These are phyloP conservation scores for Pythium sp. DNA, from an alignment of 352 stramenopile species.

Conservation along the genomic window DNA sequence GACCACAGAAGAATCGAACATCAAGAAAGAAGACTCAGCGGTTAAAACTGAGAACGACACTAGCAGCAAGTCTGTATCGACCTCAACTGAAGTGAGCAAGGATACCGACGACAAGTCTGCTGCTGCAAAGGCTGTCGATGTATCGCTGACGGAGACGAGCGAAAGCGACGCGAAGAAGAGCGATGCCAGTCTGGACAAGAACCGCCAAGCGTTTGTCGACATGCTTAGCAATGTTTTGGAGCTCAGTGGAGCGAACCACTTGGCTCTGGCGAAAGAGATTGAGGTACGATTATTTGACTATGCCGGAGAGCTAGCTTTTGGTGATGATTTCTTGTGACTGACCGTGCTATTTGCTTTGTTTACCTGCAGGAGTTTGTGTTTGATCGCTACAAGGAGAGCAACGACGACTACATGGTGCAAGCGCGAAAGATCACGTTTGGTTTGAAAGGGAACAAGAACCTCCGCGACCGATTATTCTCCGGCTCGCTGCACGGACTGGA, in stretches of 20 bases:
- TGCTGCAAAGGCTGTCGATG: neutral
- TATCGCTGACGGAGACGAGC: neutral
- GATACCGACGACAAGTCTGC: neutral
- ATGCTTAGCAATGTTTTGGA: slow-evolving; percentile 68
- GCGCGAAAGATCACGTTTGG: slow-evolving; percentile 80
- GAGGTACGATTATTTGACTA: slow-evolving; percentile 35
- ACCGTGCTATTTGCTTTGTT: slow-evolving; percentile 1
- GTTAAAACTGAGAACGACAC: neutral
- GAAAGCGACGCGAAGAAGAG: slow-evolving; percentile 17
- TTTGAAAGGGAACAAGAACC: slow-evolving; percentile 59
- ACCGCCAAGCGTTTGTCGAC: slow-evolving; percentile 54
- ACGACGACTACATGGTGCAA: slow-evolving; percentile 70
- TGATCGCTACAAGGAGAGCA: slow-evolving; percentile 80
- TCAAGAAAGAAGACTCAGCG: neutral
- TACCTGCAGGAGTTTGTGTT: slow-evolving; percentile 53
- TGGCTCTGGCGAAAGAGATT: slow-evolving; percentile 61
- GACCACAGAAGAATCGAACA: neutral
- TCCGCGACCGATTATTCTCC: slow-evolving; percentile 63
- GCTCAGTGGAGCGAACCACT: slow-evolving; percentile 31
- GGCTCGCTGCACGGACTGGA: slow-evolving; percentile 66
- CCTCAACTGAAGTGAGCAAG: neutral
- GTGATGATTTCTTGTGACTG: neutral
- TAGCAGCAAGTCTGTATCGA: slow-evolving; percentile 1
- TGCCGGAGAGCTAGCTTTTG: neutral
- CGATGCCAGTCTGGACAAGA: slow-evolving; percentile 50